phyloP scores from a whole-genome alignment of 129 eudicot genomes.

The Apium graveolens region DNA sequence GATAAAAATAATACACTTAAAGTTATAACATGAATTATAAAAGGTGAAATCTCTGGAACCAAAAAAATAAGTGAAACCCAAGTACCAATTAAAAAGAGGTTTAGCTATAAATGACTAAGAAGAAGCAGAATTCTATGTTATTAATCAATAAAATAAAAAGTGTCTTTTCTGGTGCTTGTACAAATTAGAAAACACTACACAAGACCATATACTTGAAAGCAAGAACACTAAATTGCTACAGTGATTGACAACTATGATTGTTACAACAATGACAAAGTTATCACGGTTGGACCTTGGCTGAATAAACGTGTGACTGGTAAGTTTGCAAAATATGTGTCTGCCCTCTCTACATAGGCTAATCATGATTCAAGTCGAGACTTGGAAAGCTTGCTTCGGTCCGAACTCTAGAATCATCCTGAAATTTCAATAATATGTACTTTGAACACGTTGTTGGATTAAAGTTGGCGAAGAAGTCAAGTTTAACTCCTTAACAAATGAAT shows the following conservation, averaged over 20 bases:
- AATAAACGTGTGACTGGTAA: not conserved
- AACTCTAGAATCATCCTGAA: conserved; percentile 10
- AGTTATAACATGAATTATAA: too few relatives aligned
- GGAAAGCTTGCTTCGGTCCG: conserved; percentile 1
- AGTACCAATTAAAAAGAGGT: too few relatives aligned
- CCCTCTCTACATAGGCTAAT: not conserved
- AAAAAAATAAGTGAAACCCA: too few relatives aligned
- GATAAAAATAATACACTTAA: too few relatives aligned
- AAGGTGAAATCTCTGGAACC: too few relatives aligned
- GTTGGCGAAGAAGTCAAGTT: not conserved
- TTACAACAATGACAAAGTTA: not conserved
- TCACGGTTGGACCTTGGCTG: not conserved
- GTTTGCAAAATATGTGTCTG: not conserved
- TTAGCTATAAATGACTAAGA: too few relatives aligned
- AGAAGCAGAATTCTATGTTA: not conserved
- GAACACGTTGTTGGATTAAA: not conserved
- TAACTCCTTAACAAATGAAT: not conserved
- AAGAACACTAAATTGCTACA: not conserved
- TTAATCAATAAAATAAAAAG: not conserved
- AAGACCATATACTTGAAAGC: not conserved
- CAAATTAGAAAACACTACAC: not conserved
- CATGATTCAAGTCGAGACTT: not conserved
- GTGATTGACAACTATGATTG: not conserved
- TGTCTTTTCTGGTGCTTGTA: not conserved
- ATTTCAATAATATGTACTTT: not conserved